A percentile compares a stretch with the other conserved stretches of the same genome.
These are phyloP conservation scores for Calycina herbarum DNA, from an alignment of 2,329 filamentous ascomycete genomes.

Conservation along the genomic window DNA sequence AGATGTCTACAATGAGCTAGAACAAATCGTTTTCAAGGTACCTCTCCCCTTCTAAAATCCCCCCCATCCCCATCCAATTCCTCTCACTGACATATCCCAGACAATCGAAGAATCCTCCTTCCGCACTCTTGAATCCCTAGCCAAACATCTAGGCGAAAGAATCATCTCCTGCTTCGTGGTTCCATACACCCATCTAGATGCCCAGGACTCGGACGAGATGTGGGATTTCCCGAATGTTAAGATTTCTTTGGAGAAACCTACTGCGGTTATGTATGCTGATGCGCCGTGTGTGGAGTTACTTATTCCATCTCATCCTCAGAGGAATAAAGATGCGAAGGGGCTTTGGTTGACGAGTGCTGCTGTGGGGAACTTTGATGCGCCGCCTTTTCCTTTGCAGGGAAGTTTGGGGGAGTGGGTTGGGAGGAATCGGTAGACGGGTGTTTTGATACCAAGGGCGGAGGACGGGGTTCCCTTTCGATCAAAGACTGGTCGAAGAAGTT, in stretches of 20 bases:
- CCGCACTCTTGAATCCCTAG: slow-evolving; percentile 64
- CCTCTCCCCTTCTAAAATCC: neutral
- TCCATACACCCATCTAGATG: slow-evolving; percentile 8
- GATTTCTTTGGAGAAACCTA: slow-evolving; percentile 69
- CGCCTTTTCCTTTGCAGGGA: slow-evolving; percentile 6
- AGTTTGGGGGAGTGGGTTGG: neutral
- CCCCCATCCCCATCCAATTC: neutral
- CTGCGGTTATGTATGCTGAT: slow-evolving; percentile 71
- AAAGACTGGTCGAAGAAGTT: no score
- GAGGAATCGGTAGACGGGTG: neutral
- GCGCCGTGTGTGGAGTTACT: slow-evolving; percentile 65
- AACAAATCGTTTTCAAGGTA: slow-evolving; percentile 48
- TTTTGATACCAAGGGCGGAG: no score
- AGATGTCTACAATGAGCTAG: slow-evolving; percentile 57
- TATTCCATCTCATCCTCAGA: slow-evolving; percentile 25
- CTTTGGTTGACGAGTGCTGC: neutral
- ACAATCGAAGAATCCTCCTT: slow-evolving; percentile 57
- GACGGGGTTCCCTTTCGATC: no score
- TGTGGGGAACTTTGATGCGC: neutral
- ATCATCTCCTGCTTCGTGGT: slow-evolving; percentile 47
- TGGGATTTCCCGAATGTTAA: slow-evolving; percentile 42
- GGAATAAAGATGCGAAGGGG: slow-evolving; percentile 11
- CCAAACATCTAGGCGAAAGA: slow-evolving; percentile 46
- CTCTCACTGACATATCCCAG: slow-evolving; percentile 37
- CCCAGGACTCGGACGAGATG: neutral